phyloP scores from a whole-genome alignment of 2,329 filamentous ascomycete species.

The Bretziella fagacearum region DNA sequence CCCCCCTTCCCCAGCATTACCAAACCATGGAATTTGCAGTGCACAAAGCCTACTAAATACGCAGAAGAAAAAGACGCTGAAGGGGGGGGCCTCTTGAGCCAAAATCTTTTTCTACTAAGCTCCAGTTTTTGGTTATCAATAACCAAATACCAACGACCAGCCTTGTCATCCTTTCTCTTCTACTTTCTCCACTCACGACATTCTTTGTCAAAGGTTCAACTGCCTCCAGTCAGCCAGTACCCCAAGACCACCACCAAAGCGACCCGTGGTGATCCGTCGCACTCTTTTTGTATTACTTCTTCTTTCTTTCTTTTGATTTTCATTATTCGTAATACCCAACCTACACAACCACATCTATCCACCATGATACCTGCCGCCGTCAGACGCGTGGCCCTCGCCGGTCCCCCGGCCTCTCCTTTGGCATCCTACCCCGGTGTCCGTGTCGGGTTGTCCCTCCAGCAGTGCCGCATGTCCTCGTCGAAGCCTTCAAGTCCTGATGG shows the following conservation, averaged over 20 bases:
- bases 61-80: no score
- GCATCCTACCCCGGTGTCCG: constrained; percentile 23
- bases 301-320: constrained; percentile 14
- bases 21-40: no score
- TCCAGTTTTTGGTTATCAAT: constrained; percentile 6
- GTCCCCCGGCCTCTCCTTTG: constrained; percentile 2
- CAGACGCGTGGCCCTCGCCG: constrained; percentile 32
- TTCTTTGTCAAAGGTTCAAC: constrained; percentile 4
- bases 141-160: neutral
- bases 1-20: neutral
- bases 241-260: neutral
- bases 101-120: no score
- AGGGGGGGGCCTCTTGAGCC: neutral
- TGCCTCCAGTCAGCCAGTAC: neutral
- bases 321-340: no score
- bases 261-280: neutral
- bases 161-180: constrained; percentile 7
- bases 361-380: constrained; percentile 39
- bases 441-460: constrained; percentile 28
- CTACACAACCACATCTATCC: constrained; percentile 1
- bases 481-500: constrained; percentile 46
- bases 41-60: neutral
- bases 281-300: neutral
- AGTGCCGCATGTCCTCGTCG: constrained; percentile 42
- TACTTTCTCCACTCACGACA: constrained; percentile 2